phyloP scores from a whole-genome alignment of 805 yeast genomes.

The Kluyveromyces starmeri region DNA sequence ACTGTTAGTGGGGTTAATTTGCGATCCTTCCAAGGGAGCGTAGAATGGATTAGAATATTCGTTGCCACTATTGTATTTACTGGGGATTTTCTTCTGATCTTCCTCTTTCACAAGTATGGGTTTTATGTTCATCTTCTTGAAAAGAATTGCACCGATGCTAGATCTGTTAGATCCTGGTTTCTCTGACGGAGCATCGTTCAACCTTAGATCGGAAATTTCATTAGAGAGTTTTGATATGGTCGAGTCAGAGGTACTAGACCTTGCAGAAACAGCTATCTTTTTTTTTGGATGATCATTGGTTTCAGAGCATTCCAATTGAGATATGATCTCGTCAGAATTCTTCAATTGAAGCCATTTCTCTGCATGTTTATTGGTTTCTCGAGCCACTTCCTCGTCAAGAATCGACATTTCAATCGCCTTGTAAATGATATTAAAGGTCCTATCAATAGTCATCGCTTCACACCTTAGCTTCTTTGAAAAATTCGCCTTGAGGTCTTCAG shows the following conservation, averaged over 20 bases:
- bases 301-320: neutral
- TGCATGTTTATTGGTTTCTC: conserved; percentile 31
- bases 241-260: too few relatives aligned
- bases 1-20: conserved; percentile 4
- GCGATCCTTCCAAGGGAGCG: conserved; percentile 2
- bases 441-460: conserved; percentile 34
- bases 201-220: neutral
- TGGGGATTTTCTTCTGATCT: conserved; percentile 14
- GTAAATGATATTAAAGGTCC: conserved; percentile 32
- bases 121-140: conserved; percentile 35
- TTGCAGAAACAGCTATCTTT: too few relatives aligned
- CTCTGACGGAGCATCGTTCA: conserved; percentile 4
- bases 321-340: neutral
- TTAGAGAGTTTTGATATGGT: neutral
- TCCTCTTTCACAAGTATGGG: conserved; percentile 31
- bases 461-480: conserved; percentile 27
- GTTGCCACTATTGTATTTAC: conserved; percentile 8
- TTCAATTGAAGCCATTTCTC: conserved; percentile 27
- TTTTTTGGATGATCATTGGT: neutral
- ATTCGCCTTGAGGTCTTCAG: conserved; percentile 15
- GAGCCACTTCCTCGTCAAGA: conserved; percentile 30
- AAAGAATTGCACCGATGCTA: conserved; percentile 31
- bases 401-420: conserved; percentile 36
- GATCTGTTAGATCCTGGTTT: conserved; percentile 3
- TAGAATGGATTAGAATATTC: conserved; percentile 5